Evolutionary conservation across 176 grass and related monocot species (phyloP), one percentile per base, ranked within the genome.

Genomic region (Ensete glaucum): DNA sequence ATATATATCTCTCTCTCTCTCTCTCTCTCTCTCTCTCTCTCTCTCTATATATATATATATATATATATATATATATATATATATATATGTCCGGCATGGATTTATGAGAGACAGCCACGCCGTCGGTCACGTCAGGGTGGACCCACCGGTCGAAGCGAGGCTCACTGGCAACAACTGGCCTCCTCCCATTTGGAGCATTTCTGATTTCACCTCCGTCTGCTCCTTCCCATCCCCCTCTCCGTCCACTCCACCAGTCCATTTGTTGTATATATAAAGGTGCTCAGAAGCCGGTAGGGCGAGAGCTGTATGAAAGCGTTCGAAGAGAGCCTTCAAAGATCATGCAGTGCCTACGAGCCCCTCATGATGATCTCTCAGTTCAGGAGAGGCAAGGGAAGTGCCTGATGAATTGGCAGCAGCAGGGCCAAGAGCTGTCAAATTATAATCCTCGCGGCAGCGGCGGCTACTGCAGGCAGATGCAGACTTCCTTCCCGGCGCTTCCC

Each of bases 81-180:
- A 23, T 23, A 23, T 23, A 23, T 23, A 23, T 23, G 0, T 23
- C 67, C 34, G 34, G 67, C 15, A 51, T 50, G 67, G 67, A 69
- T 50, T 50, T n/a, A 3, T 69, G 77, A 53, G 67, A 82, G 75
- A 82, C 50, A 64, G 75, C 84, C 84, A 86, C 84, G 84, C 82
- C 29, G 85, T 73, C 85, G 69, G 76, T 87, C 85, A 79, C 71
- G 80, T 82, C 78, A 78, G 20, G 52, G 80, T 67, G 80, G 85
- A 54, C 57, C 78, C 72, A 59, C 57, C 62, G 1, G 21, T 23
- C 20, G 21, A 11, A 64, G 6, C 62, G 20, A 3, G 8, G 7
- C 62, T 64, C 62, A 11, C 62, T 64, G 62, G 62, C 62, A 64
- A 25, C 62, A 25, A 64, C 62, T 64, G 62, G 19, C n/a, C 50